Conservation (phyloP, 1,284 basidiomycete species). For the Tilletia caries region DNA sequence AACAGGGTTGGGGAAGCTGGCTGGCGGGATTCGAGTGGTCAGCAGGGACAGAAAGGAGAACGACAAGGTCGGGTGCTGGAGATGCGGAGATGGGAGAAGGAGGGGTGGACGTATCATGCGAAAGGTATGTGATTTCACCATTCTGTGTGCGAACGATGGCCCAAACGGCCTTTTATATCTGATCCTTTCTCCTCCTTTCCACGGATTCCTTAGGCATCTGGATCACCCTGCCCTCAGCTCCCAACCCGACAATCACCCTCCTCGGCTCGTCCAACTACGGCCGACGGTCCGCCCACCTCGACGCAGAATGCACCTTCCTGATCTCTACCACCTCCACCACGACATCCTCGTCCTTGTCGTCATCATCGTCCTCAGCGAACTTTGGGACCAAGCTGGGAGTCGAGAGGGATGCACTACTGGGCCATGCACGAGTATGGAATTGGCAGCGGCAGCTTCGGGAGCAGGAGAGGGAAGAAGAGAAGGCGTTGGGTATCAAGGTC, state of each 20-base stretch:
- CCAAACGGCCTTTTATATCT: too few relatives aligned
- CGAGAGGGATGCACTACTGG: conserved; percentile 55
- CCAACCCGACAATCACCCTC: conserved; percentile 67
- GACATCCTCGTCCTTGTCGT: not conserved
- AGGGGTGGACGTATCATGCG: conserved; percentile 97
- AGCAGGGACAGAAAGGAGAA: conserved; percentile 20
- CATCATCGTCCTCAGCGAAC: conserved; percentile 12
- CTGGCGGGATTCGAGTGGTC: conserved; percentile 55
- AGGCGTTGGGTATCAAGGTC: conserved; percentile 60
- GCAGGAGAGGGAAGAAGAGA: conserved; percentile 59
- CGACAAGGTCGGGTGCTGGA: conserved; percentile 59
- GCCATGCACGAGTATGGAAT: conserved; percentile 46
- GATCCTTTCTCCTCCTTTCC: not conserved
- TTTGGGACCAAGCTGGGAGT: conserved; percentile 51
- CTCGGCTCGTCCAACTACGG: conserved; percentile 96
- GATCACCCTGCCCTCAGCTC: conserved; percentile 61
- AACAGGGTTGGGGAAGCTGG: conserved; percentile 57
- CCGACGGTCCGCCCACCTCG: conserved; percentile 80
- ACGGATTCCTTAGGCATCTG: conserved; percentile 67
- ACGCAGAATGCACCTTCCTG: conserved; percentile 87
- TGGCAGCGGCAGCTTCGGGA: conserved; percentile 56
- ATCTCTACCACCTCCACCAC: conserved; percentile 68
- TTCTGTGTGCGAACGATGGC: conserved; percentile 11
- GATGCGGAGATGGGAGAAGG: conserved; percentile 78
- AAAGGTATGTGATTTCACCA: conserved; percentile 66